Conservation (phyloP, 2,329 filamentous ascomycete genomes). For the Rosellinia necatrix region DNA sequence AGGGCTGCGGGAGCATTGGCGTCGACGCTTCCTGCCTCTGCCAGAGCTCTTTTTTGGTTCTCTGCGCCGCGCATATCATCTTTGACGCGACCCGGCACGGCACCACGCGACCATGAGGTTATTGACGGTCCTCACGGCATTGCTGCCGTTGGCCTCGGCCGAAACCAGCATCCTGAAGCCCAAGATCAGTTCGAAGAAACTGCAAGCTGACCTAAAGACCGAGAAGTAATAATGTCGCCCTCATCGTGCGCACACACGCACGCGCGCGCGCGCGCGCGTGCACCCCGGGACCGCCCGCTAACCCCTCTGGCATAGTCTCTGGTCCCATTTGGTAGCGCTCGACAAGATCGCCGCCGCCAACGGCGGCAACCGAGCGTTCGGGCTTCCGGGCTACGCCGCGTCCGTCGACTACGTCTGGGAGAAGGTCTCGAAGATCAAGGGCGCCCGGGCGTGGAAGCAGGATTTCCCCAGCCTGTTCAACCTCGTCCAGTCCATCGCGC, state of each 20-base stretch:
- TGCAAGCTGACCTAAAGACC: slow-evolving; percentile 10
- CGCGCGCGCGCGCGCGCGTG: no score
- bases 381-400: slow-evolving; percentile 17
- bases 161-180: not conserved
- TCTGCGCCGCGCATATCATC: no score
- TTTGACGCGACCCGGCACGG: not conserved
- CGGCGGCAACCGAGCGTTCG: slow-evolving; percentile 20
- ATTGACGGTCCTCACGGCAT: not conserved
- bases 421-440: slow-evolving; percentile 12
- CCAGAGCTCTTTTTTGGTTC: not conserved
- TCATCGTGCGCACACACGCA: no score
- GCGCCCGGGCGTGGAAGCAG: slow-evolving; percentile 17
- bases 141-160: not conserved
- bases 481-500: slow-evolving; percentile 18
- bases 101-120: not conserved
- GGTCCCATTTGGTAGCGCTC: slow-evolving; percentile 16
- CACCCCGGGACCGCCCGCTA: not conserved
- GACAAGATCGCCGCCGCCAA: slow-evolving; percentile 14
- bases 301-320: not conserved
- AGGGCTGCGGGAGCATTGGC: not conserved
- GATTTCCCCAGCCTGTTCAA: slow-evolving; percentile 20
- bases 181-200: slow-evolving; percentile 1
- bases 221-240: not conserved
- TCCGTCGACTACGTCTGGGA: slow-evolving; percentile 20
- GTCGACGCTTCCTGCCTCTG: not conserved